Evolutionary conservation across 148 eudicot genomes (phyloP).

Genomic region (Talinum fruticosum): DNA sequence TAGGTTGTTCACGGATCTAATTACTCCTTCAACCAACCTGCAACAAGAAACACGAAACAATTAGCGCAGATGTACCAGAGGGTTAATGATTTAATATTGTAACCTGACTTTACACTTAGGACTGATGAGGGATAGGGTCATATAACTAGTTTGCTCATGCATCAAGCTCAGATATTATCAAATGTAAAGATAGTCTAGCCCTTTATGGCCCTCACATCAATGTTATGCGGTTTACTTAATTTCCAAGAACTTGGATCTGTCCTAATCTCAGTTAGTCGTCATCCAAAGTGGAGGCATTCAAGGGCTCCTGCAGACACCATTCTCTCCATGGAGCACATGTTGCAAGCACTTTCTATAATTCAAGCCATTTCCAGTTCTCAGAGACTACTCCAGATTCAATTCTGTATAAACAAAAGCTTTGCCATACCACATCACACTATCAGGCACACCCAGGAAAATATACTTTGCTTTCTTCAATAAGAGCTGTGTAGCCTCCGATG

Average conservation of each 20-base stretch:
- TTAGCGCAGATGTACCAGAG: constrained; percentile 8
- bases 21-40: constrained; percentile 87
- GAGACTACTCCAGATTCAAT: background rate
- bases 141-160: background rate
- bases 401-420: background rate
- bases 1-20: constrained; percentile 86
- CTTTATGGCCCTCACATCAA: background rate
- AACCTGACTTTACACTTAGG: background rate
- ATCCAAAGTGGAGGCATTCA: too few relatives aligned
- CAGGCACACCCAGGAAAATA: too few relatives aligned
- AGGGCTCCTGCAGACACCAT: background rate
- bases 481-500: background rate
- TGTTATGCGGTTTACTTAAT: background rate
- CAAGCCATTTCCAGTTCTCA: background rate
- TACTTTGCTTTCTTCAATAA: too few relatives aligned
- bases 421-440: background rate
- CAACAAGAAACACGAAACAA: constrained; percentile 24
- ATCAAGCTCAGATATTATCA: background rate
- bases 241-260: background rate
- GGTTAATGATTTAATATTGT: background rate
- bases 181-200: background rate
- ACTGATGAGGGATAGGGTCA: background rate
- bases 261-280: background rate
- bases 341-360: background rate
- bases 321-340: background rate